phyloP scores from a whole-genome alignment of 1,284 basidiomycete species.

The Leccinum proximum region DNA sequence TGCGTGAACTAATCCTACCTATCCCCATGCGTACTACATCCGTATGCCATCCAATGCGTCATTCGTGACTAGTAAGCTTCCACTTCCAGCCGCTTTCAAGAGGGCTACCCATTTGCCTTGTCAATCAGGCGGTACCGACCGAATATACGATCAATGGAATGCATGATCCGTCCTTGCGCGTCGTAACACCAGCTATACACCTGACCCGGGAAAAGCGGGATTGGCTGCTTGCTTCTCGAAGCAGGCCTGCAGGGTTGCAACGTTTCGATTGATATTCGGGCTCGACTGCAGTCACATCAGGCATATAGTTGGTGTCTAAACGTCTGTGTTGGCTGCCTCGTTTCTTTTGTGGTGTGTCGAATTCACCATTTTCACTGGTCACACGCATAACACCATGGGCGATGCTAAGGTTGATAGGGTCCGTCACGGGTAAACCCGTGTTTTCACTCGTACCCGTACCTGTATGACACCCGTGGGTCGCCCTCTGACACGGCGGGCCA shows the following conservation, averaged over 20 bases:
- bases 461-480: too few species aligned
- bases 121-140: not conserved
- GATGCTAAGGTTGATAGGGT: not conserved
- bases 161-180: not conserved
- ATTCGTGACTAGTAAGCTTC: not conserved
- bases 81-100: not conserved
- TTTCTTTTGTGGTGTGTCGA: not conserved
- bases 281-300: not conserved
- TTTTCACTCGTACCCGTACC: too few species aligned
- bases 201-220: not conserved
- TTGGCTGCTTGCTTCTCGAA: not conserved
- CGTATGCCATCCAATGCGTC: not conserved
- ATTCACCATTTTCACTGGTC: not conserved
- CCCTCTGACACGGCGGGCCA: too few species aligned
- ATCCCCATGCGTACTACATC: not conserved
- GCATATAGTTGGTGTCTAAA: not conserved
- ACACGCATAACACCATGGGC: not conserved
- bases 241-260: not conserved
- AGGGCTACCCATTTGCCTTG: not conserved
- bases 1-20: not conserved
- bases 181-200: not conserved
- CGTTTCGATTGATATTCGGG: too few species aligned
- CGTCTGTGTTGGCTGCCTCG: not conserved
- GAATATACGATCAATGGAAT: not conserved
- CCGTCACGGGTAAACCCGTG: too few species aligned